Conservation (phyloP, 2,329 filamentous ascomycete genomes). For the Magnaporthiopsis rhizophila region DNA sequence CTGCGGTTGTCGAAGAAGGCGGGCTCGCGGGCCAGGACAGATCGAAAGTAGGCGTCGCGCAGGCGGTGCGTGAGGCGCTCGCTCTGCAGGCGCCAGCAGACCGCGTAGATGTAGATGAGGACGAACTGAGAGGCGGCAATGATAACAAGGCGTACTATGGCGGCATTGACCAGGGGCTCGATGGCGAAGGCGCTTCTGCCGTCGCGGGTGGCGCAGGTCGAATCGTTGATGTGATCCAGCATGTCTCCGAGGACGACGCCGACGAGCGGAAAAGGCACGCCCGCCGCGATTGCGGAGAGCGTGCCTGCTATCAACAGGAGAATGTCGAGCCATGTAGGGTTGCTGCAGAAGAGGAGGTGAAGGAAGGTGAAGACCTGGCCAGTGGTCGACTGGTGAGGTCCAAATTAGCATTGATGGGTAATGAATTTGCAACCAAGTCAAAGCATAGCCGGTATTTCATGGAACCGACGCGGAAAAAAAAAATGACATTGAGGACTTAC, state of each 20-base stretch:
- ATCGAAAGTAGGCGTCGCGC: constrained; percentile 51
- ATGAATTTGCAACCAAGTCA: not conserved
- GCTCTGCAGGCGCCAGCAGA: constrained; percentile 57
- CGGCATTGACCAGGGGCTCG: constrained; percentile 16
- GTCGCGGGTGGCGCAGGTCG: constrained; percentile 29
- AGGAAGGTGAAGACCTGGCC: constrained; percentile 16
- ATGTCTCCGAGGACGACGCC: constrained; percentile 48
- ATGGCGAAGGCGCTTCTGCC: constrained; percentile 12
- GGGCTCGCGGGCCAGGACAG: constrained; percentile 52
- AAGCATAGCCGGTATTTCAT: too few species aligned
- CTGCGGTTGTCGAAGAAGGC: constrained; percentile 56
- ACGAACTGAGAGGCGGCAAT: constrained; percentile 56
- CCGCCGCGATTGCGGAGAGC: constrained; percentile 38
- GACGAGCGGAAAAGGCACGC: constrained; percentile 46
- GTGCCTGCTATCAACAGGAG: constrained; percentile 28
- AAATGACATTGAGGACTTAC: not conserved
- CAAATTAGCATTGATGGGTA: not conserved
- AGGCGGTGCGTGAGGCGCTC: constrained; percentile 56
- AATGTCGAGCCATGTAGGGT: constrained; percentile 23
- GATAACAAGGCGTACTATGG: constrained; percentile 43
- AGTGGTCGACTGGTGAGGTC: not conserved
- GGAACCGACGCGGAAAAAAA: not conserved
- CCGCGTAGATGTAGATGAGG: constrained; percentile 55
- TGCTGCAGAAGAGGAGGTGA: constrained; percentile 19
- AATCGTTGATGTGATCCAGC: constrained; percentile 41